Conservation (phyloP, 768 basidiomycete species). For the Tulasnella sp. region DNA sequence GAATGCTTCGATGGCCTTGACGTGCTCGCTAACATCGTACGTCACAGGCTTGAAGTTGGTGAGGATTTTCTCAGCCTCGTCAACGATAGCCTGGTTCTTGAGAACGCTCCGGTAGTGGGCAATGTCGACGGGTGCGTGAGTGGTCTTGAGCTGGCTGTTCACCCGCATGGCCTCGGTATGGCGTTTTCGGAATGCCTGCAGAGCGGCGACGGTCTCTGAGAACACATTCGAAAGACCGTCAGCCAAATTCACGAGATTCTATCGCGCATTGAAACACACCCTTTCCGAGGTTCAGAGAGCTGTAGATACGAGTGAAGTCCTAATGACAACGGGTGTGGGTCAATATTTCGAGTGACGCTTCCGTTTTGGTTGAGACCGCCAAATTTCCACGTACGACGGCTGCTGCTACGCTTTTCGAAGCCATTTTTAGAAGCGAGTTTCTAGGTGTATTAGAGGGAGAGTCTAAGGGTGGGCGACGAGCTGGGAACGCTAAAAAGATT, state of each 20-base stretch:
- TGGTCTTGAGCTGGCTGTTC: slow-evolving; percentile 54
- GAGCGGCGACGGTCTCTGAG: slow-evolving; percentile 80
- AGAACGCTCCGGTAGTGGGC: slow-evolving; percentile 85
- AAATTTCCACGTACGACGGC: slow-evolving; percentile 50
- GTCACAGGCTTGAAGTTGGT: slow-evolving; percentile 89
- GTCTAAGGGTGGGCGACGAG: slow-evolving; percentile 3
- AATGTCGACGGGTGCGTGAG: slow-evolving; percentile 83
- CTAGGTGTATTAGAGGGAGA: slow-evolving; percentile 11
- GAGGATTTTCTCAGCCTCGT: slow-evolving; percentile 86
- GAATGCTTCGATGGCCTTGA: slow-evolving; percentile 96
- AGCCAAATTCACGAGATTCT: neutral
- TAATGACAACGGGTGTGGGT: slow-evolving; percentile 34
- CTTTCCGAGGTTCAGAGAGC: slow-evolving; percentile 79
- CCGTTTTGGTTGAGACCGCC: neutral
- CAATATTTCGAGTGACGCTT: slow-evolving; percentile 4
- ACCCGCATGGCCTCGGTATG: slow-evolving; percentile 82
- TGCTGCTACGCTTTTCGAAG: slow-evolving; percentile 64
- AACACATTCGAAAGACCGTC: neutral
- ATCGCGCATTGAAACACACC: slow-evolving; percentile 45
- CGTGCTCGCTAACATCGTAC: slow-evolving; percentile 82
- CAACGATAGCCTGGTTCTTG: slow-evolving; percentile 88
- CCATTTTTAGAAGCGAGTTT: slow-evolving; percentile 36
- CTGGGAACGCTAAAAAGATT: neutral
- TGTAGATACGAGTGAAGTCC: slow-evolving; percentile 83
- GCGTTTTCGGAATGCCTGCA: slow-evolving; percentile 96